Base-by-base conservation (phyloP, 2,329 filamentous ascomycete genomes). In the Septoria linicola region DNA sequence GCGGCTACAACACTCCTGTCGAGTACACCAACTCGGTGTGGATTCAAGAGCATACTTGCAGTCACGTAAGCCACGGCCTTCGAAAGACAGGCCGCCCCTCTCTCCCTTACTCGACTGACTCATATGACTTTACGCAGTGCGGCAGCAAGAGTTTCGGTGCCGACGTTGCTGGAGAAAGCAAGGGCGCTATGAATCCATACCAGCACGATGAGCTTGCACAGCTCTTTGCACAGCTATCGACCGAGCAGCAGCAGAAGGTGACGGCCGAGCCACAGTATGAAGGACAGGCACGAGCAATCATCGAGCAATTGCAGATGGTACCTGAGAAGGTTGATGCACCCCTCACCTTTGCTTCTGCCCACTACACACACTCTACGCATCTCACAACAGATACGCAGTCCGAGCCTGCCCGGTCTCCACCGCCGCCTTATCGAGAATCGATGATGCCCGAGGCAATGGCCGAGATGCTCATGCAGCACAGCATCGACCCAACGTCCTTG, bases 341-440 rank as follows among this genome's bases (percentile, higher is more conserved):
- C 17, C 84, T 88, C 57, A 76, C 80, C 56, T 95, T 93, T 73
- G 82, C 88, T 20, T 87, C 88, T 8, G 85, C 88, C 65, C 89
- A 95, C 69, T 95, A 95, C 69, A 85, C 86, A 58, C 89, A 91
- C 66, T 89, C 88, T 7, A 76, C 85, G 37, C 88, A 95, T 67
- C 66, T 84, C 55, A 75, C 67, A 41, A 70, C 72, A 16, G 74
- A 76, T 47, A 68, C 71, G 16, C 39, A 63, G 62, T 41, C 66
- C 58, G 54, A 67, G 47, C 63, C 65, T 7, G 62, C 65, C 8
- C 51, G 55, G 20, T 65, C 61, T 47, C 65, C 65, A 3, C 65
- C 65, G 3, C 64, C 65, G 20, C 61, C 62, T 6, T 67, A 67
- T 57, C 48, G 54, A 51, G 62, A 65, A 41, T 49, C 59, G 13